A percentile compares a stretch with the other conserved stretches of the same genome.
Conservation (phyloP, 768 basidiomycete genomes). For the Pleurotus ostreatus region DNA sequence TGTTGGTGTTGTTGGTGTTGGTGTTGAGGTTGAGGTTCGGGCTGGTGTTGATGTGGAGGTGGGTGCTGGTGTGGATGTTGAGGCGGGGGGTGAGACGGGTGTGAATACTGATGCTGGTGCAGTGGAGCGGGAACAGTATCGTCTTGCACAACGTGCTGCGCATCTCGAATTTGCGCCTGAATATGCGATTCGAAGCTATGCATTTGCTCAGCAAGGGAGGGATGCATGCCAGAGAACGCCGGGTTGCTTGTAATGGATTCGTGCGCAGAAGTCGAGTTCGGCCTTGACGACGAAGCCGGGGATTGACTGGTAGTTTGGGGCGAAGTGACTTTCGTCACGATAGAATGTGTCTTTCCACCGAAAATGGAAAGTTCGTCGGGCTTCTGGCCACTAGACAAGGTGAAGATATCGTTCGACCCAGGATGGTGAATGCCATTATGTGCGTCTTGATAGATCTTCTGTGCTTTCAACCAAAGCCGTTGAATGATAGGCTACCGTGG, state of each 20-base stretch:
- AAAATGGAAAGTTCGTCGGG: conserved; percentile 74
- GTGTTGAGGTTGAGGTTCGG: conserved; percentile 2
- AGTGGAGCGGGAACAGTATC: conserved; percentile 20
- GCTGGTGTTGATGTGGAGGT: neutral
- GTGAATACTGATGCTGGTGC: conserved; percentile 17
- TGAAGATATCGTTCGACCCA: conserved; percentile 56
- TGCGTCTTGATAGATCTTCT: conserved; percentile 43
- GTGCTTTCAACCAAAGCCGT: conserved; percentile 59
- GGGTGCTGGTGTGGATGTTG: conserved; percentile 8
- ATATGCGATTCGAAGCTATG: conserved; percentile 54
- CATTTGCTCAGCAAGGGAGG: conserved; percentile 51
- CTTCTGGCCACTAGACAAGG: conserved; percentile 40
- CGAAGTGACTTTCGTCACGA: conserved; percentile 41
- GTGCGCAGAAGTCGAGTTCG: conserved; percentile 15
- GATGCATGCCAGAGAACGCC: conserved; percentile 48
- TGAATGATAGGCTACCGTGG: conserved; percentile 56
- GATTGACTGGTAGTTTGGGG: conserved; percentile 11
- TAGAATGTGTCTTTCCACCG: conserved; percentile 67
- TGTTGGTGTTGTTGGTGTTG: conserved; percentile 11
- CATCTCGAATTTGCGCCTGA: conserved; percentile 44
- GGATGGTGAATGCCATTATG: conserved; percentile 39
- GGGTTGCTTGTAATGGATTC: conserved; percentile 29
- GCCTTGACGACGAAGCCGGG: conserved; percentile 15
- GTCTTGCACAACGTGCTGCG: conserved; percentile 25
- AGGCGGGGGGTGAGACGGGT: conserved; percentile 12